phyloP scores from a whole-genome alignment of 1,284 basidiomycete genomes.

The Meripilus lineatus region DNA sequence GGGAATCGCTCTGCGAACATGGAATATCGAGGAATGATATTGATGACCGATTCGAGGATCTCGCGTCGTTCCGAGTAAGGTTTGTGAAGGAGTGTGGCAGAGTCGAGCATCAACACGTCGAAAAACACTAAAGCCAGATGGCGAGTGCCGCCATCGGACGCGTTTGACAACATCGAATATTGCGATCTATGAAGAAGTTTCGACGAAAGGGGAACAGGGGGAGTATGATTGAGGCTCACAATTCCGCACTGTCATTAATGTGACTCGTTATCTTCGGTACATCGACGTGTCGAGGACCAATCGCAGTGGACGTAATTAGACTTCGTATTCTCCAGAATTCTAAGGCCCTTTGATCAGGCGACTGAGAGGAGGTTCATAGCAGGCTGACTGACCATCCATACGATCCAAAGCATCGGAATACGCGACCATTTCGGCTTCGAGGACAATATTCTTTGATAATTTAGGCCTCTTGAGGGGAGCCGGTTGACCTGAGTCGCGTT shows the following conservation, averaged over 20 bases:
- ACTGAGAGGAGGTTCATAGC: not conserved
- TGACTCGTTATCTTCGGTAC: no score
- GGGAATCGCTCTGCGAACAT: constrained; percentile 53
- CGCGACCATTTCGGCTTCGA: constrained; percentile 88
- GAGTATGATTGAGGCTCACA: not conserved
- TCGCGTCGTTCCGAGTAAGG: constrained; percentile 57
- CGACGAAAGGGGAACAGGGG: not conserved
- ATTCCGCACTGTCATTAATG: no score
- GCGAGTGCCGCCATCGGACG: constrained; percentile 35
- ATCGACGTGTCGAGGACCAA: constrained; percentile 34
- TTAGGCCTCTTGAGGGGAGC: constrained; percentile 8
- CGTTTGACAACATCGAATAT: constrained; percentile 44
- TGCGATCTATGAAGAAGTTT: constrained; percentile 23
- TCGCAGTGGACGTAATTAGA: constrained; percentile 52
- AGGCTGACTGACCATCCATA: constrained; percentile 50
- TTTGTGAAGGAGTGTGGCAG: constrained; percentile 44
- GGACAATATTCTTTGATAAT: constrained; percentile 49
- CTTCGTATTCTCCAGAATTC: constrained; percentile 70
- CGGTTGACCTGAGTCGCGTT: constrained; percentile 10
- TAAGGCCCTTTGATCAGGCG: constrained; percentile 21
- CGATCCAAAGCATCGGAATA: constrained; percentile 50
- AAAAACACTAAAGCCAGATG: constrained; percentile 83
- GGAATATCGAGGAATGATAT: constrained; percentile 48
- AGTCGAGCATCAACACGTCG: constrained; percentile 69
- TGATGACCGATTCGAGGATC: constrained; percentile 54